Percentiles rank a stretch among this genome's conserved stretches.
Conservation (phyloP, 305 asterid species). For the Rubia balearica region DNA sequence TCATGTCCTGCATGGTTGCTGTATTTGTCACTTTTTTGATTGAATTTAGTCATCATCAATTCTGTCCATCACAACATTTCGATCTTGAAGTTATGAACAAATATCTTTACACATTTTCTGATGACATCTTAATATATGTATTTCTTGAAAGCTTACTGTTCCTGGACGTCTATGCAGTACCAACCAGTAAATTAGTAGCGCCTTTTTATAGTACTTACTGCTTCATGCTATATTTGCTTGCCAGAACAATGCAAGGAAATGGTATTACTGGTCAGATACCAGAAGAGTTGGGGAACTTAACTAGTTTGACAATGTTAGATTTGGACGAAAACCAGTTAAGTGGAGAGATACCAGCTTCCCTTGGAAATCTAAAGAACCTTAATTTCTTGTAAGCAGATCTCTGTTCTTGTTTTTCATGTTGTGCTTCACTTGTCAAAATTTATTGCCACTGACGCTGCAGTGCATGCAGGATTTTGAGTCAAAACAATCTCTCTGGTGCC, state of each 20-base stretch:
- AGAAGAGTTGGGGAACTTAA: slow-evolving; percentile 60
- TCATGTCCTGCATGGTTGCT: not conserved
- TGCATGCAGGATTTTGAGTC: slow-evolving; percentile 55
- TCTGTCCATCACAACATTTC: not conserved
- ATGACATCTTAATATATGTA: not conserved
- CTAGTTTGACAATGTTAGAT: slow-evolving; percentile 79
- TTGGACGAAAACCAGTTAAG: slow-evolving; percentile 58
- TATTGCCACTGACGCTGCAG: slow-evolving; percentile 15
- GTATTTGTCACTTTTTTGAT: not conserved
- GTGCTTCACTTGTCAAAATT: slow-evolving; percentile 3
- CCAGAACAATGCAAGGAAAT: slow-evolving; percentile 87
- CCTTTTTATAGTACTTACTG: slow-evolving; percentile 8
- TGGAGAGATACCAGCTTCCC: slow-evolving; percentile 77
- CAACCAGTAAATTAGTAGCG: not conserved
- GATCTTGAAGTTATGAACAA: slow-evolving; percentile 4
- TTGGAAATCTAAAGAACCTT: slow-evolving; percentile 70
- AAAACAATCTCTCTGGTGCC: slow-evolving; percentile 63
- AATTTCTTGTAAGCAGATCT: slow-evolving; percentile 57
- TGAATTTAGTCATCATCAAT: not conserved
- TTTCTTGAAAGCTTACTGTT: not conserved
- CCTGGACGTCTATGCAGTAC: not conserved
- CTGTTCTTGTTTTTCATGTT: not conserved
- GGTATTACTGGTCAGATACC: slow-evolving; percentile 76
- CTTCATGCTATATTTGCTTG: slow-evolving; percentile 1
- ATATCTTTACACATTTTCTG: not conserved